phyloP scores from a whole-genome alignment of 2,329 filamentous ascomycete species.

The Exophiala aquamarina region DNA sequence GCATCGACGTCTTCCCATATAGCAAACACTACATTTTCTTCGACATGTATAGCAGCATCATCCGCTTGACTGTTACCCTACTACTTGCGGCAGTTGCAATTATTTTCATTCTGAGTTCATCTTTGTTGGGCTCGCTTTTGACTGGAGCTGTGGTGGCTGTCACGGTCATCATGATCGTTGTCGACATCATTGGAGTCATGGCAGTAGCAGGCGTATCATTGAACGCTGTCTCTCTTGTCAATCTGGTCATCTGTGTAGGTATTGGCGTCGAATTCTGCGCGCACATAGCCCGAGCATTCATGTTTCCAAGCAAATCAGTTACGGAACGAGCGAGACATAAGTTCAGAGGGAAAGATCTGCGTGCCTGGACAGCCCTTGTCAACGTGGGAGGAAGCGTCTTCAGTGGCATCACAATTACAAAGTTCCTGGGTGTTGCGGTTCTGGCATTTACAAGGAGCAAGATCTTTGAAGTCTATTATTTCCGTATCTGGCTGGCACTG shows the following conservation, averaged over 20 bases:
- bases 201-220: slow-evolving; percentile 82
- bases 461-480: slow-evolving; percentile 99
- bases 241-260: slow-evolving; percentile 93
- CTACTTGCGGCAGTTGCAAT: slow-evolving; percentile 81
- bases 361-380: slow-evolving; percentile 88
- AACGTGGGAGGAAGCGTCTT: slow-evolving; percentile 95
- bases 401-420: slow-evolving; percentile 93
- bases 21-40: slow-evolving; percentile 99
- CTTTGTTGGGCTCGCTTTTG: slow-evolving; percentile 78
- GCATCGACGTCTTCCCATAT: slow-evolving; percentile 89
- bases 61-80: slow-evolving; percentile 74
- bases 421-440: slow-evolving; percentile 86
- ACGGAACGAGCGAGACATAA: slow-evolving; percentile 77
- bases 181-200: slow-evolving; percentile 96
- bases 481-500: slow-evolving; percentile 90
- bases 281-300: slow-evolving; percentile 93
- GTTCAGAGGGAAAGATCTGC: slow-evolving; percentile 78
- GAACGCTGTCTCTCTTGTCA: slow-evolving; percentile 93
- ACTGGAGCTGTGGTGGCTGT: slow-evolving; percentile 81
- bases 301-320: slow-evolving; percentile 80
- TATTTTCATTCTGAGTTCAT: slow-evolving; percentile 75
- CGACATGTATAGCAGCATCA: slow-evolving; percentile 88
- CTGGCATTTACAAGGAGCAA: slow-evolving; percentile 94
- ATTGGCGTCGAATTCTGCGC: slow-evolving; percentile 98
- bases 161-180: slow-evolving; percentile 89